phyloP scores from a whole-genome alignment of 2,329 filamentous ascomycete species.

The Diaporthe sp. region DNA sequence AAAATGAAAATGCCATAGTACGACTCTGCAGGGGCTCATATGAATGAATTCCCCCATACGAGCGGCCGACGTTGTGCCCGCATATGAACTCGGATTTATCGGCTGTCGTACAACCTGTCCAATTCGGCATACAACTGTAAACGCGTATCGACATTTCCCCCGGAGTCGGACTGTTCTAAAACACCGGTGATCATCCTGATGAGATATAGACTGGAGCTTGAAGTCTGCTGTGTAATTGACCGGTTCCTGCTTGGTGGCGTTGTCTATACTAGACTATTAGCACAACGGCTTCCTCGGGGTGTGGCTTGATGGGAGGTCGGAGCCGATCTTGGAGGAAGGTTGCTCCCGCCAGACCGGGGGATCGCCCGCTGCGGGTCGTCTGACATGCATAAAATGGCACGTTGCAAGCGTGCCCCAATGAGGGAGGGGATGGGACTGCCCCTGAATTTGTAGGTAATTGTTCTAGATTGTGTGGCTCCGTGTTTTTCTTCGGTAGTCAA shows the following conservation, averaged over 20 bases:
- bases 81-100: neutral
- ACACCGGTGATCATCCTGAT: neutral
- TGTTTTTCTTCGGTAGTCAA: neutral
- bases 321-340: neutral
- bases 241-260: neutral
- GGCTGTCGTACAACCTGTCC: neutral
- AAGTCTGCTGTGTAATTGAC: neutral
- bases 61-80: neutral
- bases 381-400: conserved; percentile 17
- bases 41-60: neutral
- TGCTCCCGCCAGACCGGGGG: neutral
- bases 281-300: neutral
- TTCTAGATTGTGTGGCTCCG: neutral
- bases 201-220: neutral
- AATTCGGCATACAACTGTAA: neutral
- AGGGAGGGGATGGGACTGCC: neutral
- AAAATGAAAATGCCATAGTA: neutral
- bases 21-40: neutral
- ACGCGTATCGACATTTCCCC: neutral
- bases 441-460: neutral
- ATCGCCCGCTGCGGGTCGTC: conserved; percentile 21
- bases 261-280: neutral
- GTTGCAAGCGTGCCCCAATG: neutral
- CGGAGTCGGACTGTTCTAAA: neutral
- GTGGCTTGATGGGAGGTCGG: neutral